Evolutionary conservation across 2,329 filamentous ascomycete species (phyloP), one percentile per base, ranked within the genome.

Genomic region (Cordyceps pruinosa): DNA sequence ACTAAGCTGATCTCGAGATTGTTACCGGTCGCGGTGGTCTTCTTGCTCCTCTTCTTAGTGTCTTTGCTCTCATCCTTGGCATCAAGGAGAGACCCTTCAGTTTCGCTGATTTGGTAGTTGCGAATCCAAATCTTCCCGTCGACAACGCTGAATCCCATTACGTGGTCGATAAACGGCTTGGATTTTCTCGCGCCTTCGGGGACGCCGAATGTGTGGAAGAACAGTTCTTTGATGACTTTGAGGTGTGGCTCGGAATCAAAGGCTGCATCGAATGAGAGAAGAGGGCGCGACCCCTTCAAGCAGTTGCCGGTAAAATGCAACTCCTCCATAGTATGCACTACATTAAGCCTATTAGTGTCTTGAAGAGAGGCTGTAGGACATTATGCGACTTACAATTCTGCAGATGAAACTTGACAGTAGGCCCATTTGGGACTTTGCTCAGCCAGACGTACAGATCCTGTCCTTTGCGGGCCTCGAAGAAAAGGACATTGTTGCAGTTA

Each of bases 281-380:
- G 79, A 1, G 94, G 93, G 35, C 94, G 81, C 28, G 90, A 94
- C 59, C 94, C 94, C 75, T 96, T 97, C 60, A 97, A 77, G 70
- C 92, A 97, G 77, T 99, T 99, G 55, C 94, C 94, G 17, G 91
- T 92, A 72, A 99, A 97, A 68, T 96, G 90, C 35, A 99, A 79
- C 72, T 99, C 94, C 68, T 93, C 90, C 90, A 95, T 96, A 10
- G 93, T 97, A 75, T 97, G 92, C 68, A 97, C 81, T 89, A 63
- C 45, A n/a, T 21, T 15, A 9, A 25, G 19, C 5, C 15, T 42
- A 57, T 73, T 63, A 71, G 68, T 49, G 23, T 47, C 25, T 26
- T 32, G 25, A 44, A 25, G 5, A n/a, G n/a, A n/a, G n/a, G n/a
- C n/a, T 39, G 5, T 9, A 30, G 35, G 15, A 21, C 34, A 10